Percentiles rank a stretch among this genome's conserved stretches.
Conservation (phyloP, 306 rosid genomes). For the Quillaja saponaria region DNA sequence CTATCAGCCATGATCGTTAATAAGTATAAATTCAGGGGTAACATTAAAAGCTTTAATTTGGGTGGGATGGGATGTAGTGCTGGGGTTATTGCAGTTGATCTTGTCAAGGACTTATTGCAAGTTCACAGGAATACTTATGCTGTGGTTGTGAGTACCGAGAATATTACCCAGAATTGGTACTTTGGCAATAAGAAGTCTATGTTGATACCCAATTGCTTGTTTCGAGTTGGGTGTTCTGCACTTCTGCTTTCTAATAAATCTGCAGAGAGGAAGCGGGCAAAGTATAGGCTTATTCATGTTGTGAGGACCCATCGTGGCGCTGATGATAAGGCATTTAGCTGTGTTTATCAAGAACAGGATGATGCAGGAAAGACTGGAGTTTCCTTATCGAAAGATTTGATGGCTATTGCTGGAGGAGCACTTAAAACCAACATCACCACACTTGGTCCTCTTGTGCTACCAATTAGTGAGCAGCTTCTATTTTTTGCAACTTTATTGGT, state of each 20-base stretch:
- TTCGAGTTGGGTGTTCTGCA: constrained; percentile 62
- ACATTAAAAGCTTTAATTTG: constrained; percentile 52
- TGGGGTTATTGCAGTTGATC: constrained; percentile 65
- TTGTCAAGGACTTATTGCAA: constrained; percentile 65
- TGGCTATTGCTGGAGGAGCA: constrained; percentile 69
- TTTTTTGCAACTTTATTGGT: constrained; percentile 43
- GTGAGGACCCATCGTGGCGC: constrained; percentile 70
- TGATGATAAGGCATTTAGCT: constrained; percentile 54
- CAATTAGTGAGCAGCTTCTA: constrained; percentile 60
- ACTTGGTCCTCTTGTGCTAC: constrained; percentile 60
- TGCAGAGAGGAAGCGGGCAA: constrained; percentile 38
- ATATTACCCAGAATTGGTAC: constrained; percentile 74
- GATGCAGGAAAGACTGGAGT: constrained; percentile 59
- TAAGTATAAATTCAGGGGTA: constrained; percentile 53
- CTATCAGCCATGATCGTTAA: constrained; percentile 69
- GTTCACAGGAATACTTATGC: constrained; percentile 61
- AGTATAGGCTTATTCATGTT: constrained; percentile 59
- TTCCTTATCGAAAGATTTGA: constrained; percentile 57
- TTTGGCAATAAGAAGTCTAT: constrained; percentile 66
- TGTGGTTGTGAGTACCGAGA: constrained; percentile 72
- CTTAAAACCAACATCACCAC: constrained; percentile 61
- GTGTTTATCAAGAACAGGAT: constrained; percentile 61
- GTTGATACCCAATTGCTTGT: constrained; percentile 71
- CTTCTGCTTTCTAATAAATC: constrained; percentile 55
- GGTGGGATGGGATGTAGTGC: constrained; percentile 93